Base-by-base conservation (phyloP, 176 grass and related monocot genomes). In the Lolium rigidum region DNA sequence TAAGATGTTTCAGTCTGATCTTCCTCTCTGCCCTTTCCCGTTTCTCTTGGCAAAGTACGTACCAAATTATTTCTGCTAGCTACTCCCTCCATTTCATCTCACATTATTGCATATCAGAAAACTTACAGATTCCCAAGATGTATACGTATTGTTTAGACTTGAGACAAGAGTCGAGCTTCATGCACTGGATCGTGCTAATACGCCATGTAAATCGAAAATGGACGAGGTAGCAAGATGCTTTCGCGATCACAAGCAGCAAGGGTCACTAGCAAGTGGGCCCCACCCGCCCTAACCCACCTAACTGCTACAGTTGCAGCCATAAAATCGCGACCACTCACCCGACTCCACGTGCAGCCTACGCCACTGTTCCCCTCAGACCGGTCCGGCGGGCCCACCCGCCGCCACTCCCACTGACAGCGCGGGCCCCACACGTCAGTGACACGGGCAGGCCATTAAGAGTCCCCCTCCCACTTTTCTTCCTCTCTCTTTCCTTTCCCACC, bases 371-470 rank as follows among this genome's bases (percentile, higher is more conserved):
- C 9, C 69, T n/a, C n/a, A 7, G 25, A 46, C 62, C 25, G 11
- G 5, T 13, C 25, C 79, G 37, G 46, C 24, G 64, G 17, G 64
- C 9, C 21, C 25, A 20, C 25, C 49, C 48, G 6, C 1, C 5
- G 4, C 57, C 56, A 5, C 39, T 2, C 57, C 6, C 63, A 17
- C 80, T 70, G 31, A 18, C 49, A 55, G 1, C 2, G 0, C 7
- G 48, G 80, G 11, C 63, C 6, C 48, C 26, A 41, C 80, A 22
- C 56, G 64, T 82, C 80, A 70, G 48, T 39, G 48, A 82, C 18
- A 41, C 28, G 12, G 41, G 28, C 63, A 11, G 8, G 64, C 80
- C 80, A 10, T 82, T 82, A 82, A 82, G 51, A 56, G 16, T 75
- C 47, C 72, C 44, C 64, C 35, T 51, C 80, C 17, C 64, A 56